Evolutionary conservation across 2,329 filamentous ascomycete genomes (phyloP), one percentile per base, ranked within the genome.

Genomic region (Geosmithia morbida): DNA sequence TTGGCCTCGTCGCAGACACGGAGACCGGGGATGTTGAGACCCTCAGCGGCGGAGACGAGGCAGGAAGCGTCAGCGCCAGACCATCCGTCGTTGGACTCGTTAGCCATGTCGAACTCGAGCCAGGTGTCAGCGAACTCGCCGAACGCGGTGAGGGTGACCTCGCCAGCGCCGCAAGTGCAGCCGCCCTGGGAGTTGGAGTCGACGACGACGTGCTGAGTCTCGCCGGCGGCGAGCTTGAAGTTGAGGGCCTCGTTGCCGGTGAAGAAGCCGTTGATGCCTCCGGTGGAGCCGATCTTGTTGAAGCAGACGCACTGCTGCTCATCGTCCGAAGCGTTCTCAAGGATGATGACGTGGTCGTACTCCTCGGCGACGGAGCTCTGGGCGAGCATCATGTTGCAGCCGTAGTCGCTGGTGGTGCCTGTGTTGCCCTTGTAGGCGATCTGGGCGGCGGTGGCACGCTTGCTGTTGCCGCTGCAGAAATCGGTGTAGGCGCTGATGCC

Each of bases 351-450:
- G 64, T 74, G 71, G 47, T 67, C 51, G 63, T 74, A 75, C 51
- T 64, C 46, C 50, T 54, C 45, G 50, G 59, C 60, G 45, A 66
- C 56, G 44, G 52, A 51, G 49, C 53, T 55, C 52, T 61, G 54
- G 49, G 75, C 57, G 30, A 63, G 51, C 67, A 71, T 68, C 45
- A 74, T 59, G 68, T 76, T 76, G 69, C 71, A 73, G 56, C 71
- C 71, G 57, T 66, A 75, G 50, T 60, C n/a, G 48, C 51, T 54
- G 8, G 49, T 2, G 45, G 56, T 55, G 49, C 72, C 72, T 14
- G 59, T 58, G 64, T 76, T 75, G 53, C 72, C 72, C 3, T 53
- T 55, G 59, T 70, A 69, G 48, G 61, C 59, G 52, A 75, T 71
- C 52, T 75, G 56, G 48, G 60, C 62, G 40, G 54, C 16, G 48